Conservation (phyloP, 371 early-diverging fungal species). For the Mucor mucedo region DNA sequence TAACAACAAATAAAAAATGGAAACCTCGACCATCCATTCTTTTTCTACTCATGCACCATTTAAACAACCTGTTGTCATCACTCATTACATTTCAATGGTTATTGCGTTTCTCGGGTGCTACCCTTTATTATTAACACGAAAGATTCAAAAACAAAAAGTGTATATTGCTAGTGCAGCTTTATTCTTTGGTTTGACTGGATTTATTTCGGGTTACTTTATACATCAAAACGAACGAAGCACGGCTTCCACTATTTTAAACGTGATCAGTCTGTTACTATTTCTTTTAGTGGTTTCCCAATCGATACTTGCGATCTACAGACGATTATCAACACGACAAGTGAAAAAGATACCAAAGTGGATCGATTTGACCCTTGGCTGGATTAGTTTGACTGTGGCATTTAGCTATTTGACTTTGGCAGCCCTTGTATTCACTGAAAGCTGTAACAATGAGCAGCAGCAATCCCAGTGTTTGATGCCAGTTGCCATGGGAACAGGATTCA, state of each 20-base stretch:
- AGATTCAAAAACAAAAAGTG: slow-evolving; percentile 37
- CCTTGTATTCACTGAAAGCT: slow-evolving; percentile 38
- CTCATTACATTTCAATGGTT: slow-evolving; percentile 43
- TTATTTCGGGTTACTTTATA: slow-evolving; percentile 36
- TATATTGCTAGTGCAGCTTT: slow-evolving; percentile 29
- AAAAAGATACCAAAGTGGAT: slow-evolving; percentile 24
- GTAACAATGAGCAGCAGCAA: slow-evolving; percentile 7
- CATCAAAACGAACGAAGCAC: slow-evolving; percentile 15
- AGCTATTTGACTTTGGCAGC: slow-evolving; percentile 35
- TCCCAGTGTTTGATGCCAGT: slow-evolving; percentile 41
- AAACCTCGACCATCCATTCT: slow-evolving; percentile 33
- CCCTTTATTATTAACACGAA: slow-evolving; percentile 43
- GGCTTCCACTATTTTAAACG: slow-evolving; percentile 14
- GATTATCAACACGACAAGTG: not conserved
- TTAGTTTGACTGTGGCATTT: slow-evolving; percentile 27
- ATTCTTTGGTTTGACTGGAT: slow-evolving; percentile 35
- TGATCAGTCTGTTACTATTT: slow-evolving; percentile 13
- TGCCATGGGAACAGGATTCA: slow-evolving; percentile 49
- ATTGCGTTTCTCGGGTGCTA: slow-evolving; percentile 47
- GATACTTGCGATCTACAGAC: slow-evolving; percentile 11
- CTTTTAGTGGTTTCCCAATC: slow-evolving; percentile 18
- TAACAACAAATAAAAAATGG: slow-evolving; percentile 26
- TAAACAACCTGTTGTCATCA: slow-evolving; percentile 46
- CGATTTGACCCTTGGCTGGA: slow-evolving; percentile 43
- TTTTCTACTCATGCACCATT: slow-evolving; percentile 49